Conservation (phyloP, 2,329 filamentous ascomycete genomes). For the Teratosphaeria nubilosa region DNA sequence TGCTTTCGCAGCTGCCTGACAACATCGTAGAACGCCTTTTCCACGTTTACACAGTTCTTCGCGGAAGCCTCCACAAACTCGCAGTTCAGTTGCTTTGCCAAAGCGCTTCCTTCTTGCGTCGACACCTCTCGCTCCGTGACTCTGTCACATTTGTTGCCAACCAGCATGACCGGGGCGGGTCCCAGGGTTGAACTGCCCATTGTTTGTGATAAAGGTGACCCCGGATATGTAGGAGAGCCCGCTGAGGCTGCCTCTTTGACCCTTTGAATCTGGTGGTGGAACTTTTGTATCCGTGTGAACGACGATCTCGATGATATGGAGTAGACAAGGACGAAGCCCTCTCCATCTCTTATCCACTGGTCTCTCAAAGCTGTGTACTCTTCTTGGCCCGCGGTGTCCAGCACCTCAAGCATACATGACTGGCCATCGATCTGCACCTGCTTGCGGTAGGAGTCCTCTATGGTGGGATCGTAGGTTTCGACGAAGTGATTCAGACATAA, state of each 20-base stretch:
- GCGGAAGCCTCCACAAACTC: constrained; percentile 96
- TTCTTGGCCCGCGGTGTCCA: constrained; percentile 96
- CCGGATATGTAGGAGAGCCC: constrained; percentile 65
- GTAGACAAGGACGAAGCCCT: constrained; percentile 95
- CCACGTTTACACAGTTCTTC: constrained; percentile 96
- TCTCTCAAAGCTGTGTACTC: constrained; percentile 95
- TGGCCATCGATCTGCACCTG: constrained; percentile 80
- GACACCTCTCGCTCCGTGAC: constrained; percentile 94
- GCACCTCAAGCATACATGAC: constrained; percentile 93
- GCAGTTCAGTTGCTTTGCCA: constrained; percentile 85
- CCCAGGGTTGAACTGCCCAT: constrained; percentile 46
- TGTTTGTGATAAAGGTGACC: constrained; percentile 57
- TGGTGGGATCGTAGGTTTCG: constrained; percentile 69
- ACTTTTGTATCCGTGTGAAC: constrained; percentile 87
- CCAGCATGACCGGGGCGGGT: constrained; percentile 89
- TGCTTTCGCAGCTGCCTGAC: constrained; percentile 82
- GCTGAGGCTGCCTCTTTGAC: constrained; percentile 80
- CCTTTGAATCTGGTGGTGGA: constrained; percentile 92
- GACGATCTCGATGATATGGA: constrained; percentile 96
- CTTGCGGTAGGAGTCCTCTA: constrained; percentile 59
- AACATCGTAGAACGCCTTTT: constrained; percentile 97
- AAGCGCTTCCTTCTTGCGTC: constrained; percentile 84
- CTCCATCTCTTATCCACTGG: constrained; percentile 96
- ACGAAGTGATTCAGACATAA: constrained; percentile 97
- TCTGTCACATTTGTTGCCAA: constrained; percentile 96